Evolutionary conservation across 768 basidiomycete genomes (phyloP).

Genomic region (Kwoniella dendrophila): DNA sequence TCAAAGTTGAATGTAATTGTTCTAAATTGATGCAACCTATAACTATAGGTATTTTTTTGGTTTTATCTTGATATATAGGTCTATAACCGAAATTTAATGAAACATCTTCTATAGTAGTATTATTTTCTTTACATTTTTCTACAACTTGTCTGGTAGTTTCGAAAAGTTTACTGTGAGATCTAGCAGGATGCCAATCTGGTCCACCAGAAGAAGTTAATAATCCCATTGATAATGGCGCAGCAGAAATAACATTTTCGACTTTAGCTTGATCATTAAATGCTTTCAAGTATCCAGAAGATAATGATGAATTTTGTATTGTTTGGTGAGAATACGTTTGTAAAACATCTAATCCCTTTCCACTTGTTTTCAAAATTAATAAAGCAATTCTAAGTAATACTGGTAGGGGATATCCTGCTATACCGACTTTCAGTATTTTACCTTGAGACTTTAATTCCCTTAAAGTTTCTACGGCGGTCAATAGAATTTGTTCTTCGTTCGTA

Average conservation of each 20-base stretch:
- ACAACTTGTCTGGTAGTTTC: constrained; percentile 30
- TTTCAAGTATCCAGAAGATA: constrained; percentile 43
- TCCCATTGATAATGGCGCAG: constrained; percentile 56
- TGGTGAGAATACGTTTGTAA: constrained; percentile 55
- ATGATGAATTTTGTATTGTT: constrained; percentile 47
- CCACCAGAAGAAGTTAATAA: constrained; percentile 45
- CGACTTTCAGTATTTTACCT: constrained; percentile 52
- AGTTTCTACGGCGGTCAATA: constrained; percentile 36
- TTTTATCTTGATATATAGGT: constrained; percentile 28
- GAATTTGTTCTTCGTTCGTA: constrained; percentile 34
- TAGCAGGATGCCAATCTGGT: constrained; percentile 54
- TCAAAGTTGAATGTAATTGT: constrained; percentile 47
- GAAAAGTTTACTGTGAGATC: constrained; percentile 13
- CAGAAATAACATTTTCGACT: constrained; percentile 48
- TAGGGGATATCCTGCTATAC: constrained; percentile 54
- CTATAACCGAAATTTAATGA: constrained; percentile 49
- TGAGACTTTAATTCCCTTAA: constrained; percentile 39
- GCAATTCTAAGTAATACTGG: constrained; percentile 53
- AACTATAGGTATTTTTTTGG: constrained; percentile 46
- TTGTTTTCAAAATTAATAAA: constrained; percentile 31
- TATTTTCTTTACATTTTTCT: constrained; percentile 26
- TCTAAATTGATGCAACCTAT: constrained; percentile 50
- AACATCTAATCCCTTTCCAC: constrained; percentile 43
- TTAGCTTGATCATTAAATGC: constrained; percentile 32
- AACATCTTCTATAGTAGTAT: constrained; percentile 45